Percentiles rank a stretch among this genome's conserved stretches.
These are phyloP conservation scores for Ehretia macrophylla DNA, from an alignment of 257 asterid genomes.

Conservation along the genomic window DNA sequence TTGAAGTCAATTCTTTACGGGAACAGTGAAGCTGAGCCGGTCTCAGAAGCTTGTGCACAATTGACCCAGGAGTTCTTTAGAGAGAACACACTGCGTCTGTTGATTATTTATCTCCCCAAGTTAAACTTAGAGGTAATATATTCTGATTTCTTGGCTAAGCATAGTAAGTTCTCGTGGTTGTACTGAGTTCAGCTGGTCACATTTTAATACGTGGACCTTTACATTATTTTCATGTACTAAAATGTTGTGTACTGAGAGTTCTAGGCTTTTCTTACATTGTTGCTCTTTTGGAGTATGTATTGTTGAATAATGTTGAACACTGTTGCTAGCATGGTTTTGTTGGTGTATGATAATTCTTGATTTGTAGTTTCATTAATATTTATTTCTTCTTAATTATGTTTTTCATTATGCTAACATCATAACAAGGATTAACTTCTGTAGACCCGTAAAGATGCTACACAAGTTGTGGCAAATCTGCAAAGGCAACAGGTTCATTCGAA, in stretches of 20 bases:
- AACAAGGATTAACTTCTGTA: constrained; percentile 26
- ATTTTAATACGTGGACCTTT: too few species aligned
- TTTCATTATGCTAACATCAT: neutral
- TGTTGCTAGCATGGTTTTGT: neutral
- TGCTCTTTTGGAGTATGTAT: too few species aligned
- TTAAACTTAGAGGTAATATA: constrained; percentile 63
- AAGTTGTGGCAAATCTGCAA: constrained; percentile 96
- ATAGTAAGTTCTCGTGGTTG: too few species aligned
- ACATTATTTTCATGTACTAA: too few species aligned
- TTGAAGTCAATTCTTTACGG: constrained; percentile 74
- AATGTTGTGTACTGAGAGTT: too few species aligned
- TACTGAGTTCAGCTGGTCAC: too few species aligned
- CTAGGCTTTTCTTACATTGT: too few species aligned
- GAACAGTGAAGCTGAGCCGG: constrained; percentile 87
- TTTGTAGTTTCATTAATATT: neutral
- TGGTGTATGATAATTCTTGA: too few species aligned
- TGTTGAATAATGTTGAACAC: too few species aligned
- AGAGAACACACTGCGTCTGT: constrained; percentile 70
- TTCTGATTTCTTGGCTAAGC: too few species aligned
- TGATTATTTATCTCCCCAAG: constrained; percentile 74
- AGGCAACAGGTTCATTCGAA: constrained; percentile 96
- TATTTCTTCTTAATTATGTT: neutral
- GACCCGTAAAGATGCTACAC: constrained; percentile 97
- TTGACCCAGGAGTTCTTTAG: constrained; percentile 83
- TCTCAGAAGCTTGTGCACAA: constrained; percentile 77